Percentiles rank a stretch among this genome's conserved stretches.
Evolutionary conservation across 257 asterid species (phyloP).

Genomic region (Solanum infundibuliforme): DNA sequence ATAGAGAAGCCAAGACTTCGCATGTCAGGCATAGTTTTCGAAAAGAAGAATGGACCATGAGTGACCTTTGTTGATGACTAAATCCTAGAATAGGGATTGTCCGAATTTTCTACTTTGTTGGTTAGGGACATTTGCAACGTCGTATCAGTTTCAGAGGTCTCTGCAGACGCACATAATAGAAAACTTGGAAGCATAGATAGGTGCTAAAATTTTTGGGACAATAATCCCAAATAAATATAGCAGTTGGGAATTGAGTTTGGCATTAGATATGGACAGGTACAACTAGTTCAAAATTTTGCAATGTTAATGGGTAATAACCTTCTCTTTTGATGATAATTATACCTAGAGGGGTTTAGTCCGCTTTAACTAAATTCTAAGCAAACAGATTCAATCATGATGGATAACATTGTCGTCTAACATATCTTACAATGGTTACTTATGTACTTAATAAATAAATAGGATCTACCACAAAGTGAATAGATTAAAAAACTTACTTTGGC

Average conservation of each 20-base stretch:
- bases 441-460: neutral
- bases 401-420: neutral
- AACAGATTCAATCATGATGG: neutral
- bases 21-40: neutral
- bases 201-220: neutral
- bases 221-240: neutral
- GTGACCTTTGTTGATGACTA: neutral
- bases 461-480: neutral
- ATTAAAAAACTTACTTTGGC: slow-evolving; percentile 54
- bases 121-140: neutral
- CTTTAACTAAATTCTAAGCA: neutral
- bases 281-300: neutral
- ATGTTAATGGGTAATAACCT: neutral
- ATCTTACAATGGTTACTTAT: neutral
- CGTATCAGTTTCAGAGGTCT: neutral
- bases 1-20: neutral
- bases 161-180: neutral
- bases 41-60: neutral
- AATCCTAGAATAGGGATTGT: neutral
- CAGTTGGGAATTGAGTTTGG: neutral
- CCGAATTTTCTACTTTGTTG: neutral
- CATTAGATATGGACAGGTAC: neutral
- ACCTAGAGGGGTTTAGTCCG: neutral
- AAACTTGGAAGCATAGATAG: neutral
- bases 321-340: neutral